These are phyloP conservation scores for Colletotrichum ledebouriae DNA, from an alignment of 2,329 filamentous ascomycete species.

Conservation along the genomic window DNA sequence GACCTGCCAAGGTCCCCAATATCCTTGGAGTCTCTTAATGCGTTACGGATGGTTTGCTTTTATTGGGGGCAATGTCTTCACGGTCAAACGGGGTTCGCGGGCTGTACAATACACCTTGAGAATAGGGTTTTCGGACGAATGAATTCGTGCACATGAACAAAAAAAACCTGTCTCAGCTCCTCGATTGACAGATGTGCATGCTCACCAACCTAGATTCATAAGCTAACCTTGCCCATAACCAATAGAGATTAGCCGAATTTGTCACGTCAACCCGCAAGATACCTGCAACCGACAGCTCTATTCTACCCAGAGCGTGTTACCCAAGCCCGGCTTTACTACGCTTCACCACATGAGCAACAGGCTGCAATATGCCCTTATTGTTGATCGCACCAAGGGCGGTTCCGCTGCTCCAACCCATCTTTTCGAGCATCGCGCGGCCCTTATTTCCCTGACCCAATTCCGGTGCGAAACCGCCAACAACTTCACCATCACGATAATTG, in stretches of 20 bases:
- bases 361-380: constrained; percentile 90
- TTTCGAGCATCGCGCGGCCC: constrained; percentile 89
- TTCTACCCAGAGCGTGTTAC: constrained; percentile 47
- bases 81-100: constrained; percentile 77
- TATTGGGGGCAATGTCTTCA: constrained; percentile 77
- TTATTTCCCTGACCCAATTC: constrained; percentile 87
- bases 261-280: no score
- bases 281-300: no score
- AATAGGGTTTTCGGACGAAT: constrained; percentile 71
- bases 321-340: constrained; percentile 87
- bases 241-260: no score
- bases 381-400: constrained; percentile 84
- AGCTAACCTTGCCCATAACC: no score
- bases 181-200: no score
- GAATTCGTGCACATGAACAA: constrained; percentile 71
- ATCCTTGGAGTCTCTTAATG: constrained; percentile 74
- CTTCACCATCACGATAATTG: constrained; percentile 84
- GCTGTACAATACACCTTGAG: constrained; percentile 79
- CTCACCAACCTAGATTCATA: no score
- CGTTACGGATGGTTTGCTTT: constrained; percentile 80
- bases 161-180: constrained; percentile 2
- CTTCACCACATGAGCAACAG: constrained; percentile 89
- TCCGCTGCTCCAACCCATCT: constrained; percentile 95
- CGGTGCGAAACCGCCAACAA: constrained; percentile 87
- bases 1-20: constrained; percentile 60